Evolutionary conservation across 768 basidiomycete genomes (phyloP).

Genomic region (Glaciozyma martinii): DNA sequence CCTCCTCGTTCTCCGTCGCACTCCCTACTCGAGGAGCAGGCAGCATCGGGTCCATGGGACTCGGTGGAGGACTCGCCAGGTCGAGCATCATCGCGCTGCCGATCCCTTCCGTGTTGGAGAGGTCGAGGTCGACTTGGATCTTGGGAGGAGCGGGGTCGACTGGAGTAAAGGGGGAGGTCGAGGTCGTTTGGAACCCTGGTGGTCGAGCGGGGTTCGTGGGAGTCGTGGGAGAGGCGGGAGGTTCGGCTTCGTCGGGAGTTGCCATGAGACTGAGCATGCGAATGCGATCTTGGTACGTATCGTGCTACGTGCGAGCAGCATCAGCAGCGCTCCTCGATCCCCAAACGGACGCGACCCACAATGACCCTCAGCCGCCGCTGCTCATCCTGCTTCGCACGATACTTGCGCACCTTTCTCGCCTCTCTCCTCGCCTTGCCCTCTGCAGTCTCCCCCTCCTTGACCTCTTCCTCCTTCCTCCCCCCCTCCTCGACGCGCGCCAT

Average conservation of each 20-base stretch:
- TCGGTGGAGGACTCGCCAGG: not conserved
- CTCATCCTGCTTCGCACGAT: conserved; percentile 86
- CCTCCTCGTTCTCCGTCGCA: not conserved
- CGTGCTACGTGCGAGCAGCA: conserved; percentile 52
- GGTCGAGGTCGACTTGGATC: not conserved
- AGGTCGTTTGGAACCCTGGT: too few relatives aligned
- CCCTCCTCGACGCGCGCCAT: conserved; percentile 64
- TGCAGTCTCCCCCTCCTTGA: conserved; percentile 14
- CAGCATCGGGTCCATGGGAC: not conserved
- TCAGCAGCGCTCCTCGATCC: not conserved
- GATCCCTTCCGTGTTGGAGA: not conserved
- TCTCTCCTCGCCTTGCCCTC: conserved; percentile 21
- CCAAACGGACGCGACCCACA: conserved; percentile 47
- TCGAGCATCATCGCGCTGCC: not conserved
- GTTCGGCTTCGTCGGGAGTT: too few relatives aligned
- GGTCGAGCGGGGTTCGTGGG: too few relatives aligned
- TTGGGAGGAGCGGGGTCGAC: too few relatives aligned
- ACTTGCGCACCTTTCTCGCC: conserved; percentile 52
- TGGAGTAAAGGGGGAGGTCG: too few relatives aligned
- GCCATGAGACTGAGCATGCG: conserved; percentile 58
- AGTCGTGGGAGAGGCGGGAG: too few relatives aligned
- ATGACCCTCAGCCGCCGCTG: conserved; percentile 76
- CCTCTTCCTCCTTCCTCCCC: conserved; percentile 2
- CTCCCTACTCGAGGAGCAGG: not conserved
- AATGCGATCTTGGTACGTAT: conserved; percentile 91